phyloP scores from a whole-genome alignment of 148 eudicot species.

The Rhododendron griersonianum region DNA sequence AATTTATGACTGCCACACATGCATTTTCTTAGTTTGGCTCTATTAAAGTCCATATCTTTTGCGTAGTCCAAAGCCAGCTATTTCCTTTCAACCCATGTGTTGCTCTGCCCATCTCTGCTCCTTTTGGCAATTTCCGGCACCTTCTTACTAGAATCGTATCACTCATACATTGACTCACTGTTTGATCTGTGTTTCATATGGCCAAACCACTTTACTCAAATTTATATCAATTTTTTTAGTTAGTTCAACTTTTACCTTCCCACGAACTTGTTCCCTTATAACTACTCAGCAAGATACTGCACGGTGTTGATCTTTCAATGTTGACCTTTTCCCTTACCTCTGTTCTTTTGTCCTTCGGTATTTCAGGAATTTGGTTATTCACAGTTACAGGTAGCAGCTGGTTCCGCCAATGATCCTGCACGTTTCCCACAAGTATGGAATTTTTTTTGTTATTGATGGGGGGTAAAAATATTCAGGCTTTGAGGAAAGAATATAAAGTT shows the following conservation, averaged over 20 bases:
- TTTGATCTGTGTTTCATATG: neutral
- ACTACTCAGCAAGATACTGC: neutral
- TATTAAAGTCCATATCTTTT: neutral
- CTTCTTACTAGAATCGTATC: neutral
- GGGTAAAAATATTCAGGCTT: conserved; percentile 42
- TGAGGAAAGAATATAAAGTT: conserved; percentile 27
- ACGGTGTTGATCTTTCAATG: neutral
- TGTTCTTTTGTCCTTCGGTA: neutral
- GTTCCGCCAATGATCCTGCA: conserved; percentile 35
- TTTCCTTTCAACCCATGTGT: neutral
- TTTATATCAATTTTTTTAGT: neutral
- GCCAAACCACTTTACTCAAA: neutral
- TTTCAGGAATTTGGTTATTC: conserved; percentile 49
- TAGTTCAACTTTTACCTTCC: neutral
- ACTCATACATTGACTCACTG: neutral
- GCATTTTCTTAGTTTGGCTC: neutral
- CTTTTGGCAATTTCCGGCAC: neutral
- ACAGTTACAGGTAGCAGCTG: conserved; percentile 37
- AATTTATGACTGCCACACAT: neutral
- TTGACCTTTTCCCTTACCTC: too few species aligned
- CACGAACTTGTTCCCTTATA: neutral
- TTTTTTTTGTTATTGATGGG: neutral
- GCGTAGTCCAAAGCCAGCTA: neutral
- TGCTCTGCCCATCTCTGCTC: neutral
- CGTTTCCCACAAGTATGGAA: conserved; percentile 58